phyloP scores from a whole-genome alignment of 2,329 filamentous ascomycete genomes.

The Trichoderma brevicompactum region DNA sequence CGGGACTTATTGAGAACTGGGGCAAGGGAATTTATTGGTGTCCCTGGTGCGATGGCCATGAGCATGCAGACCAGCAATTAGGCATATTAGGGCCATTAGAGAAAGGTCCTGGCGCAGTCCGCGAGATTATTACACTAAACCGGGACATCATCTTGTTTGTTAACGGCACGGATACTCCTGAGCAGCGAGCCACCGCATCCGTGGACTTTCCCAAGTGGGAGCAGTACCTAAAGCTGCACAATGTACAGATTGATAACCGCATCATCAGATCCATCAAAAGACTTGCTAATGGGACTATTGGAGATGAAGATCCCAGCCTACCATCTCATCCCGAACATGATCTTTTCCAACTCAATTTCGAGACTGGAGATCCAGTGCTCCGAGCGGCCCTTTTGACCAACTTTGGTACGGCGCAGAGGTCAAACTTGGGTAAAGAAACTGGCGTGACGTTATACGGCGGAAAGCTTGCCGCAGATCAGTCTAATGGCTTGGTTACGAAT shows the following conservation, averaged over 20 bases:
- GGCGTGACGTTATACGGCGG: slow-evolving; percentile 52
- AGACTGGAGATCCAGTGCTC: slow-evolving; percentile 48
- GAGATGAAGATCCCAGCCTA: slow-evolving; percentile 46
- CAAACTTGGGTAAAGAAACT: slow-evolving; percentile 51
- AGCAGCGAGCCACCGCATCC: slow-evolving; percentile 45
- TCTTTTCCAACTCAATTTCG: slow-evolving; percentile 59
- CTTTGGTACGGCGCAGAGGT: slow-evolving; percentile 53
- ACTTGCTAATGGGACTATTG: slow-evolving; percentile 46
- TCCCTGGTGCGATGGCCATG: slow-evolving; percentile 67
- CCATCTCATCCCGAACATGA: slow-evolving; percentile 56
- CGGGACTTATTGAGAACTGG: slow-evolving; percentile 59
- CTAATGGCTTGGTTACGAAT: slow-evolving; percentile 55
- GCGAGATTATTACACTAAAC: slow-evolving; percentile 60
- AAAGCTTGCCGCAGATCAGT: slow-evolving; percentile 49
- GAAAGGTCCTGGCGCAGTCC: slow-evolving; percentile 50
- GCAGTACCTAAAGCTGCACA: slow-evolving; percentile 53
- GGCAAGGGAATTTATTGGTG: slow-evolving; percentile 66
- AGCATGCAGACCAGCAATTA: slow-evolving; percentile 62
- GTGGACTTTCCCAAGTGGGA: slow-evolving; percentile 52
- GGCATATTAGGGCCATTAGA: slow-evolving; percentile 56
- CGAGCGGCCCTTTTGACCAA: slow-evolving; percentile 58
- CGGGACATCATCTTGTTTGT: slow-evolving; percentile 60
- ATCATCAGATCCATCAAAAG: slow-evolving; percentile 55
- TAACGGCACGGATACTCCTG: slow-evolving; percentile 61
- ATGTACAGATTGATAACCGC: slow-evolving; percentile 60